phyloP scores from a whole-genome alignment of 2,329 filamentous ascomycete genomes.

The Ambrosiella beaveri region DNA sequence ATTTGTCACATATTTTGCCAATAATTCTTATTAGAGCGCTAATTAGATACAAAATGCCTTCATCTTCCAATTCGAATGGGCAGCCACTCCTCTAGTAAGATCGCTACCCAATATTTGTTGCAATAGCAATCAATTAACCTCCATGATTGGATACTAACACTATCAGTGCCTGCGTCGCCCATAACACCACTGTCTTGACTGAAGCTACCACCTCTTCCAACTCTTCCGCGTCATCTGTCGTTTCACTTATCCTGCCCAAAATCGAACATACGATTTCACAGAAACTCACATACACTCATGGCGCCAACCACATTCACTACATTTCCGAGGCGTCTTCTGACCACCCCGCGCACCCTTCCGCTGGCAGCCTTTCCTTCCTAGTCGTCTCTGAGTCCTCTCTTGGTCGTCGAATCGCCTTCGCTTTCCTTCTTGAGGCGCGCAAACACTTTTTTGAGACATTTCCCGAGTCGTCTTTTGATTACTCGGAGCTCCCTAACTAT shows the following conservation, averaged over 20 bases:
- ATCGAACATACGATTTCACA: constrained; percentile 65
- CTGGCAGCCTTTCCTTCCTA: constrained; percentile 77
- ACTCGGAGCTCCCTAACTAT: constrained; percentile 65
- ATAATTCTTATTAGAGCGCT: not conserved
- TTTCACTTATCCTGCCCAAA: constrained; percentile 87
- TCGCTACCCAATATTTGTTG: not conserved
- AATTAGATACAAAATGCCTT: constrained; percentile 38
- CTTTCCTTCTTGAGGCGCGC: constrained; percentile 80
- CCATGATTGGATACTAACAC: not conserved
- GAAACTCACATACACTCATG: constrained; percentile 89
- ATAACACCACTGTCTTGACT: constrained; percentile 80
- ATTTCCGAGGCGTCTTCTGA: constrained; percentile 66
- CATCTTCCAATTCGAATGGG: constrained; percentile 43
- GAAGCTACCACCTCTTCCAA: constrained; percentile 84
- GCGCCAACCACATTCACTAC: constrained; percentile 87
- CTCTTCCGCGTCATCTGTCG: constrained; percentile 67
- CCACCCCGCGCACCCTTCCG: constrained; percentile 38
- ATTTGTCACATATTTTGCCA: not conserved
- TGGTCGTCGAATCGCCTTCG: constrained; percentile 79
- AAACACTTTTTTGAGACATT: constrained; percentile 66
- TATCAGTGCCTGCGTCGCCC: constrained; percentile 77
- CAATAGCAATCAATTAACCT: not conserved
- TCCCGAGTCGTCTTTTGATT: constrained; percentile 49
- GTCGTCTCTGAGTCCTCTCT: constrained; percentile 69
- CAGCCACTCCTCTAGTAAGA: constrained; percentile 60